Evolutionary conservation across 306 rosid species (phyloP), one percentile per base, ranked within the genome.

Genomic region (Rosa chinensis): DNA sequence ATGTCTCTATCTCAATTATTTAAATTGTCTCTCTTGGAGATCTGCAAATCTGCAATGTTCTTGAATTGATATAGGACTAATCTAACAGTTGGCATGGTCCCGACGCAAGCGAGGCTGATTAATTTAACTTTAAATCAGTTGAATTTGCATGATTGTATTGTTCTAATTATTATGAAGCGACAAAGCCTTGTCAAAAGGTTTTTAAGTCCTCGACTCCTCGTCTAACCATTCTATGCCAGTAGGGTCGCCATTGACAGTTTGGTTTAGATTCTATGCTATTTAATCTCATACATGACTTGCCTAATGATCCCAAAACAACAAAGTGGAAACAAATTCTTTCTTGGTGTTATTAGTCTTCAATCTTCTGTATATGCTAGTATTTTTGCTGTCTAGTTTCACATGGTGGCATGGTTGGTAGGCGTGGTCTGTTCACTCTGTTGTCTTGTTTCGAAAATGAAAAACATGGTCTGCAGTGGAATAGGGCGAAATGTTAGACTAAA

Each of bases 21-120:
- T 67, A 47, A 53, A 17, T 80, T 39, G 18, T 77, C 49, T 43
- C 70, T 62, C 48, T 80, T 80, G 63, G 73, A 80, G 75, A 63
- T 37, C 52, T 43, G 49, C 70, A 75, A 55, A 63, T 37, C 52
- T 43, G 49, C 70, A 75, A 44, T 66, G 50, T 75, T 80, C 49
- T 75, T 81, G 71, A 23, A 18, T 49, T 66, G 49, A 48, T 66
- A n/a, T 7, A 32, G 40, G 37, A 10, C 52, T 13, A 75, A 40
- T 40, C 11, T 18, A 13, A n/a, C 81, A 52, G 52, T 75, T 44
- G 79, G 79, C 79, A 62, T 76, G 37, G 72, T 48, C 72, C 5
- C 10, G 10, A 47, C 37, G 72, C 72, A 32, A 76, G 45, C 12
- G 16, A 37, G 25, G 48, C 10, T 0, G 79, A 76, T 63, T 76